A percentile compares a stretch with the other conserved stretches of the same genome.
These are phyloP conservation scores for Adiantum capillusveneris DNA, from an alignment of 75 land plant genomes.

Conservation along the genomic window DNA sequence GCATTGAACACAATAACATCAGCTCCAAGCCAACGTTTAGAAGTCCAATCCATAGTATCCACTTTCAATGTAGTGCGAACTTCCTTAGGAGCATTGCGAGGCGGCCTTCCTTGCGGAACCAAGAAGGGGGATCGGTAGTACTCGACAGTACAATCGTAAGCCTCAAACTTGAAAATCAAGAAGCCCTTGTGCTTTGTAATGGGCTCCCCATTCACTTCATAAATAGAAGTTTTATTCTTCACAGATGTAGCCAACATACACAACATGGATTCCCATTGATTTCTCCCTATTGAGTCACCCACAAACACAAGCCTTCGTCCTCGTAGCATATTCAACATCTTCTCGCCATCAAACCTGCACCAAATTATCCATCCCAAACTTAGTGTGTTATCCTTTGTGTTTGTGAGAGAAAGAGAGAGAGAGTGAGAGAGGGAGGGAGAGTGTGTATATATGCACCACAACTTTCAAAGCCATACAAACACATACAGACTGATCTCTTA, in stretches of 20 bases:
- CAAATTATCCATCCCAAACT: background rate
- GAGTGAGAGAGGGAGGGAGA: no score
- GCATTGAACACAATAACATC: slow-evolving; percentile 60
- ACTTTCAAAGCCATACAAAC: no score
- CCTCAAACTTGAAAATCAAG: slow-evolving; percentile 53
- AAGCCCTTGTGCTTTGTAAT: slow-evolving; percentile 80
- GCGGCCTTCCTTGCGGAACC: slow-evolving; percentile 60
- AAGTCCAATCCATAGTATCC: slow-evolving; percentile 55
- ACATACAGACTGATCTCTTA: no score
- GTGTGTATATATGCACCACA: background rate
- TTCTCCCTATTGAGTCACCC: slow-evolving; percentile 39
- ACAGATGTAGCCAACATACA: slow-evolving; percentile 16
- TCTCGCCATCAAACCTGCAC: slow-evolving; percentile 29
- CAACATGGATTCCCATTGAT: slow-evolving; percentile 50
- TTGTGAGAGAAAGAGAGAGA: no score
- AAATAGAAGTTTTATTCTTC: slow-evolving; percentile 17
- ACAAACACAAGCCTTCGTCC: slow-evolving; percentile 31
- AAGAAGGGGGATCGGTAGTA: slow-evolving; percentile 76
- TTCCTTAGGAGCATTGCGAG: slow-evolving; percentile 23
- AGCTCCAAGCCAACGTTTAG: slow-evolving; percentile 46
- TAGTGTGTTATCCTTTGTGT: background rate
- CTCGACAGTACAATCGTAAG: slow-evolving; percentile 63
- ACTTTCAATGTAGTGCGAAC: slow-evolving; percentile 45
- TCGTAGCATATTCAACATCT: slow-evolving; percentile 27
- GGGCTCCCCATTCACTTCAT: slow-evolving; percentile 58